These are phyloP conservation scores for Salpingoeca rosetta DNA, from an alignment of 78 protist species.

Conservation along the genomic window DNA sequence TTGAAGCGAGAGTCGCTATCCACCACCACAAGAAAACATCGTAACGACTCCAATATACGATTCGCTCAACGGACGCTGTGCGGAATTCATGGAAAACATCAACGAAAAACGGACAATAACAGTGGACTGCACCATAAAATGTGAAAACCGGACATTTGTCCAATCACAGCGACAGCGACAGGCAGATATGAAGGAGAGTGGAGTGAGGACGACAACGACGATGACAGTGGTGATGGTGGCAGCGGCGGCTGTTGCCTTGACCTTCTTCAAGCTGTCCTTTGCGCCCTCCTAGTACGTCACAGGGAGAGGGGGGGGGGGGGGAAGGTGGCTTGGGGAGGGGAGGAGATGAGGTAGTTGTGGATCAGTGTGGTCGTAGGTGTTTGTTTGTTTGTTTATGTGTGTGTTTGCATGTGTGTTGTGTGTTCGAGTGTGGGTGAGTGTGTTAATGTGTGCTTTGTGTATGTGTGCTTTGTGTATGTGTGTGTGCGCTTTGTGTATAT, in stretches of 20 bases:
- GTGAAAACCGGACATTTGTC: no score
- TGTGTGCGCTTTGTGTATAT: no score
- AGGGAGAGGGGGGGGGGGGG: no score
- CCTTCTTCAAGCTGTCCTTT: background rate
- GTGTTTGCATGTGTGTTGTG: constrained; percentile 7
- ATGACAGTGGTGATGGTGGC: no score
- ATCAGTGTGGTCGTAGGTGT: background rate
- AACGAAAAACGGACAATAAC: constrained; percentile 40
- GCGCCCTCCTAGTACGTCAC: no score
- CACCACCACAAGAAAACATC: constrained; percentile 14
- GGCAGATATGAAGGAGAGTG: background rate
- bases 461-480: no score
- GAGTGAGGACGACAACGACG: background rate
- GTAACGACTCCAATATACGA: constrained; percentile 14
- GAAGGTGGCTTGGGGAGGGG: no score
- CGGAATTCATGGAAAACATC: constrained; percentile 38
- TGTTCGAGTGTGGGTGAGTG: constrained; percentile 44
- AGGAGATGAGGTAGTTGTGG: background rate
- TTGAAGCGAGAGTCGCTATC: constrained; percentile 33
- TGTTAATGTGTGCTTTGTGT: no score
- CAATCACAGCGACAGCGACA: no score
- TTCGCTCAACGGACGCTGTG: no score
- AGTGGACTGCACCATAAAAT: constrained; percentile 21
- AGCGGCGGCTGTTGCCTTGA: background rate
- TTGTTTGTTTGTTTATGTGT: background rate